Conservation (phyloP, 2,329 filamentous ascomycete genomes). For the Colletotrichum zoysiae region DNA sequence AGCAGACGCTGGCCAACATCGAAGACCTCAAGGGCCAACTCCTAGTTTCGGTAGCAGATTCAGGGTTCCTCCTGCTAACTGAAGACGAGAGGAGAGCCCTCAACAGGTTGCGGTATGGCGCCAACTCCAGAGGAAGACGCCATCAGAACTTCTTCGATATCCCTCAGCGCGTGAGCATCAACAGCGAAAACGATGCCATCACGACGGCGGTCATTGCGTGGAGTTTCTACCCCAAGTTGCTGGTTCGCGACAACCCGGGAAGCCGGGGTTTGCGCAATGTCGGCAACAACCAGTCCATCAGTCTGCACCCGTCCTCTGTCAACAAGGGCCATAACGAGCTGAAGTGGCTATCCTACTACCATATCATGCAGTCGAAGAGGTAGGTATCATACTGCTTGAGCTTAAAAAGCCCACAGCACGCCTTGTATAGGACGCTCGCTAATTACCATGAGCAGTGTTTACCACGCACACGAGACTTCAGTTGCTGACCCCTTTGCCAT, state of each 20-base stretch:
- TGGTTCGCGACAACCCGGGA: constrained; percentile 78
- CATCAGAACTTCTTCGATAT: constrained; percentile 85
- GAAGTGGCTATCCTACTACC: constrained; percentile 93
- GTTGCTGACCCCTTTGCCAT: constrained; percentile 85
- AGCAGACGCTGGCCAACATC: constrained; percentile 90
- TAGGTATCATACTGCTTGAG: constrained; percentile 54
- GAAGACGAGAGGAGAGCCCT: constrained; percentile 78
- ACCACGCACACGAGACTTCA: constrained; percentile 92
- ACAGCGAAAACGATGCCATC: constrained; percentile 84
- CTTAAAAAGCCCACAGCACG: constrained; percentile 15
- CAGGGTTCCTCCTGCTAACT: constrained; percentile 83
- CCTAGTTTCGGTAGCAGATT: constrained; percentile 85
- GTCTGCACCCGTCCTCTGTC: constrained; percentile 87
- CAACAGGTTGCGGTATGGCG: constrained; percentile 74
- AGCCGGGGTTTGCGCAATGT: constrained; percentile 89
- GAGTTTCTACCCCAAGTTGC: constrained; percentile 95
- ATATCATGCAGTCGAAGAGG: constrained; percentile 94
- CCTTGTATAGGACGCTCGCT: constrained; percentile 45
- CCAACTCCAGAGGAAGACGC: constrained; percentile 63
- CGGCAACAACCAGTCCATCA: constrained; percentile 91
- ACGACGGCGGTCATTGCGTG: constrained; percentile 87
- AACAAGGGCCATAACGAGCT: constrained; percentile 79
- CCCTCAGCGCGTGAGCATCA: constrained; percentile 78
- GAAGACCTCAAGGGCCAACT: constrained; percentile 97
- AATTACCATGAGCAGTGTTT: constrained; percentile 65